Percentiles rank a stretch among this genome's conserved stretches.
These are phyloP conservation scores for Epichloe hybrida DNA, from an alignment of 2,329 filamentous ascomycete genomes.

Conservation along the genomic window DNA sequence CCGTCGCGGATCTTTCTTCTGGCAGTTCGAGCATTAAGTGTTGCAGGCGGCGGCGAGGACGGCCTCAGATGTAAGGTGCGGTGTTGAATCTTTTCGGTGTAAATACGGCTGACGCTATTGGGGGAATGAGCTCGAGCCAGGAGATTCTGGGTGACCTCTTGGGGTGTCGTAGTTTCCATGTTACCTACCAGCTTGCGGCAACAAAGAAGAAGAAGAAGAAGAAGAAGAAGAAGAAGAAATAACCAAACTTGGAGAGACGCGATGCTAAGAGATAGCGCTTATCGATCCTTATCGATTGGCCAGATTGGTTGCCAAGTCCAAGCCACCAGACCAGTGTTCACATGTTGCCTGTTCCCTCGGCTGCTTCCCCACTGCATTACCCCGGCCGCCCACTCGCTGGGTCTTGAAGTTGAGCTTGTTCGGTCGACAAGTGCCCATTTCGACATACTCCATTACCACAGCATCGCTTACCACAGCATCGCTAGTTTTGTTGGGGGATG, in stretches of 20 bases:
- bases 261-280: too few species aligned
- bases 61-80: slow-evolving; percentile 69
- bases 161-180: slow-evolving; percentile 23
- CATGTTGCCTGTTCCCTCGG: slow-evolving; percentile 5
- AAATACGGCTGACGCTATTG: slow-evolving; percentile 56
- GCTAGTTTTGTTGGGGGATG: background rate
- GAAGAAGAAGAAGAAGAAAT: background rate
- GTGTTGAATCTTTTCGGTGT: slow-evolving; percentile 68
- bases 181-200: background rate
- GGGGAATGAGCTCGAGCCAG: slow-evolving; percentile 70
- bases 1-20: slow-evolving; percentile 35
- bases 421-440: background rate
- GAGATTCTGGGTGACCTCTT: slow-evolving; percentile 43
- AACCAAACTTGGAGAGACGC: too few species aligned
- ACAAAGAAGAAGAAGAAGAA: background rate
- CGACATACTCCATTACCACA: background rate
- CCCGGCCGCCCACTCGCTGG: background rate
- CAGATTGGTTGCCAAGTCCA: background rate
- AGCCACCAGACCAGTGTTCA: background rate
- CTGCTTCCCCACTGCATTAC: background rate
- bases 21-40: slow-evolving; percentile 40
- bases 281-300: background rate
- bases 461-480: background rate
- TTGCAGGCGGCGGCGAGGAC: slow-evolving; percentile 50
- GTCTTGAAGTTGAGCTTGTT: background rate